Evolutionary conservation across 805 yeast genomes (phyloP), one percentile per base, ranked within the genome.

Genomic region (Ogataea ganodermae): DNA sequence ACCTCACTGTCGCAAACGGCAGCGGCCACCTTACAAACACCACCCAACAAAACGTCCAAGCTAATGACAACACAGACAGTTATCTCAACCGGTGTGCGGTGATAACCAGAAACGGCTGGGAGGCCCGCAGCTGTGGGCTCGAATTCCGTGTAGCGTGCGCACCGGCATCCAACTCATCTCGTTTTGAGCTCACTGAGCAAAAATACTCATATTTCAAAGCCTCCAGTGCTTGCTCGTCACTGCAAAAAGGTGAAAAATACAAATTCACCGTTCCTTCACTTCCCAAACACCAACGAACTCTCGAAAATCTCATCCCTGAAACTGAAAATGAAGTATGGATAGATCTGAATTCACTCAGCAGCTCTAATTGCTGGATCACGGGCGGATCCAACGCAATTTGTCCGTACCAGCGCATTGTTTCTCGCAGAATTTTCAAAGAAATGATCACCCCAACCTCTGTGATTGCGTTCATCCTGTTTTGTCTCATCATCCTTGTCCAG

Each of bases 341-440:
- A 3, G 89, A 89, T 66, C 56, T 89, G 52, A 91, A 92, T 61
- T 88, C 91, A 14, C 74, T 92, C 18, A 78, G 88, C 1, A 81
- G 83, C 17, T 67, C 75, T 2, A 78, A 81, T 45, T 91, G 98
- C 60, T 92, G 94, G 91, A 90, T 90, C 4, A 65, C 78, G 10
- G 96, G 96, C 1, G 96, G 96, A 0, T 80, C 89, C 0, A 73
- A 79, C 51, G 84, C 92, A 0, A 61, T 69, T 26, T 91, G 98
- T 62, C 97, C 97, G 0, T 90, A 90, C 61, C 79, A 78, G 47
- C 71, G 70, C 38, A 74, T 76, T 1, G 73, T 81, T 8, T 72
- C 83, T 4, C 69, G 71, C 26, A 72, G 80, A 43, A 79, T 78
- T 42, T 83, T 88, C 52, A 78, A 79, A 0, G 73, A 76, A 26